Base-by-base conservation (phyloP, 176 grass and related monocot genomes). In the Musa troglodytarum region DNA sequence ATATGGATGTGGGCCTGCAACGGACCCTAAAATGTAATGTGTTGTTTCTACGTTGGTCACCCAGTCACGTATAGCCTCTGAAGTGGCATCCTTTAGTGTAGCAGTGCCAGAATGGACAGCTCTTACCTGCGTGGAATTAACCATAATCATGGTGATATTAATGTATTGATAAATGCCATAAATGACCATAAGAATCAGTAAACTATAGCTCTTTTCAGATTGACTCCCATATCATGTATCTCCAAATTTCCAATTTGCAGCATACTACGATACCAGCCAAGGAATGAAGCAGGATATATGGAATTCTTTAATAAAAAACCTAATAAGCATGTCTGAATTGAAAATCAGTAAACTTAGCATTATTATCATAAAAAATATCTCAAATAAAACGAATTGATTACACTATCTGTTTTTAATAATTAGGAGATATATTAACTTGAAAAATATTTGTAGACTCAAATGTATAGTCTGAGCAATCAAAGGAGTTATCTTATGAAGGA, bases 11-110 rank as follows among this genome's bases (percentile, higher is more conserved):
- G 91, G 95, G 54, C 95, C 95, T 53, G 90, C 90, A 43, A 99
- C 88, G 2, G 88, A 99, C 0, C 90, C 95, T 26, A 99, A 82
- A 65, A 99, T 99, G 66, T 99, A 99, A 84, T 99, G 95, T 43
- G 95, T 99, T 10, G 80, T 73, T 80, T 99, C 91, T 10, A 99
- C 86, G 6, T 99, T 94, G 3, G 95, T 99, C 57, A 99, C 88
- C 95, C 95, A 99, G 12, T 99, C 95, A 17, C 95, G 88, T 80
- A 99, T 99, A 67, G 88, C 95, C 80, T 99, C 84, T 0, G 95
- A 99, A 10, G 95, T 99, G 53, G 95, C 90, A 86, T 99, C 95
- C 82, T 99, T 99, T 54, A 99, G 72, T 22, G 95, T 99, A 72
- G 91, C 88, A 71, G 91, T 99, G 10, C 95, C 95, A 76, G 91